A percentile compares a stretch with the other conserved stretches of the same genome.
Conservation (phyloP, 2,329 filamentous ascomycete genomes). For the Phyllosticta citrichinensis region DNA sequence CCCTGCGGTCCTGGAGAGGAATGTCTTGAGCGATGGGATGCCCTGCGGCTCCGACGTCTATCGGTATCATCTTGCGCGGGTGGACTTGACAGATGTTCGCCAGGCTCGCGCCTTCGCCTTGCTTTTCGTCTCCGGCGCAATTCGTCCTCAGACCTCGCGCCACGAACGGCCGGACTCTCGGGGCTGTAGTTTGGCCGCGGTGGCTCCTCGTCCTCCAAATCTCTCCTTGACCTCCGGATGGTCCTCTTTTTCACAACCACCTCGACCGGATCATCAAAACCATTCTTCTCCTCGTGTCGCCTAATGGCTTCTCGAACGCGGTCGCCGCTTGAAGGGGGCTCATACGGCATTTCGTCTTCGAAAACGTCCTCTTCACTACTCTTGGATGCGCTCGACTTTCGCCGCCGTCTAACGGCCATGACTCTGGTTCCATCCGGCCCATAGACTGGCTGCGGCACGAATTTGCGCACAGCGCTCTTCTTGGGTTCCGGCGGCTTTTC, state of each 20-base stretch:
- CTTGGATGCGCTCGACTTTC: constrained; percentile 1
- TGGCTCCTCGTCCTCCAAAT: background rate
- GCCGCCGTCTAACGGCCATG: constrained; percentile 3
- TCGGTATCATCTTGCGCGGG: background rate
- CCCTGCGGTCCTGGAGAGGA: background rate
- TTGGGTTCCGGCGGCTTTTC: constrained; percentile 5
- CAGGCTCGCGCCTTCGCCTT: constrained; percentile 5
- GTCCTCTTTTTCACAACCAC: constrained; percentile 4
- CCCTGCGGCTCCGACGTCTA: constrained; percentile 2
- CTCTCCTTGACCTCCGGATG: constrained; percentile 5
- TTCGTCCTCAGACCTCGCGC: constrained; percentile 9
- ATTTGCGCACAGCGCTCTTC: constrained; percentile 5
- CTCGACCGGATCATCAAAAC: background rate
- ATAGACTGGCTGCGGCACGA: constrained; percentile 4
- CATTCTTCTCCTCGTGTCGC: background rate
- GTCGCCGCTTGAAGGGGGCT: background rate
- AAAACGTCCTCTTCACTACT: constrained; percentile 5
- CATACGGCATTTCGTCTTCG: background rate
- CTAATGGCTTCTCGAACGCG: constrained; percentile 1
- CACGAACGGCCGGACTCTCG: background rate
- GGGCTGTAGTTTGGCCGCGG: background rate
- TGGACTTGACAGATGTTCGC: background rate
- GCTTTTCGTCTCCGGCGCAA: constrained; percentile 18
- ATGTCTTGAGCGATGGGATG: background rate
- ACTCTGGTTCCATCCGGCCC: constrained; percentile 6